Evolutionary conservation across 805 yeast species (phyloP), one percentile per base, ranked within the genome.

Genomic region (Kockiozyma suomiensis): DNA sequence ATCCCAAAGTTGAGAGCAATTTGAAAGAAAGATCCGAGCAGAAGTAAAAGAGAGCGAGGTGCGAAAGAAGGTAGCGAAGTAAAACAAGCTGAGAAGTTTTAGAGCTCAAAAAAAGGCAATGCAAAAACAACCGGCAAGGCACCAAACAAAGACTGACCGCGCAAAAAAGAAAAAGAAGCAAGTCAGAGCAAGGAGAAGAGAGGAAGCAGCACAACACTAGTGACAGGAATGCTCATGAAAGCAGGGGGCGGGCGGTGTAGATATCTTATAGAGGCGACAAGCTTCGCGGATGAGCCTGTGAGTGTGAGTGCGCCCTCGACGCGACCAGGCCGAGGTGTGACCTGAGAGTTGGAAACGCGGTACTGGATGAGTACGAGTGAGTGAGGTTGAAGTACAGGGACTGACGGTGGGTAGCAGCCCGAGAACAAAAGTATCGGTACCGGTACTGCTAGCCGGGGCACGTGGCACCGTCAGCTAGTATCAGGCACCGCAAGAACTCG

Each of bases 171-270:
- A 40, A 21, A 37, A 46, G 23, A 37, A 23, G 54, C 15, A 49
- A 33, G 50, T 10, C 15, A 32, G 17, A 41, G 17, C n/a, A 50
- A 21, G n/a, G 57, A 32, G 10, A n/a, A 26, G 38, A 25, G n/a
- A n/a, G n/a, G n/a, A n/a, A n/a, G n/a, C n/a, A n/a, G n/a, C n/a
- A n/a, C n/a, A n/a, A n/a, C n/a, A n/a, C n/a, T n/a, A n/a, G n/a
- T n/a, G n/a, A n/a, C n/a, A 3, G 49, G 49, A 40, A 49, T 41
- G 51, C 50, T 21, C 30, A n/a, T 5, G 51, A 17, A 21, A 37
- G 56, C 35, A 50, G 56, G 51, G 54, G 60, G 23, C 53, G 48
- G 49, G 37, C 33, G 37, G 49, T 45, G 25, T 45, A 25, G 49
- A 45, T 45, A 15, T 45, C 21, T 45, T 26, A 26, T 26, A 30